Evolutionary conservation across 495 filamentous ascomycete genomes (phyloP), one percentile per base, ranked within the genome.

Genomic region (Tricharina praecox): DNA sequence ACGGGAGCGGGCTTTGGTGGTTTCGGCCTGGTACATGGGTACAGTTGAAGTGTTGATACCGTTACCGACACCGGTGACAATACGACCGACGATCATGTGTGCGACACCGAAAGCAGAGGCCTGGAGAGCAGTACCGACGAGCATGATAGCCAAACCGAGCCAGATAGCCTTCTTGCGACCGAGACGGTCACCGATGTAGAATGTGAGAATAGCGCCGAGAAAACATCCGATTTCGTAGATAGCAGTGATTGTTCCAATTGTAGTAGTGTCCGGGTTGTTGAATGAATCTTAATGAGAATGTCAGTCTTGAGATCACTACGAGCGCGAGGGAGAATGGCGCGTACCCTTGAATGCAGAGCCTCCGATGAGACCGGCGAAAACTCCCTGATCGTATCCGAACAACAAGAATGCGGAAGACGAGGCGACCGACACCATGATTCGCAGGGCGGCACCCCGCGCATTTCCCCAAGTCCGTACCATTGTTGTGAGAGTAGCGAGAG

Each of bases 221-320:
- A 74, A 63, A 28, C 76, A 60, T 34, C 72, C 71, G 47, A 73
- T 72, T 52, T 71, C 72, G 34, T 73, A 67, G 18, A 74, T 73
- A 39, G 70, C 59, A 13, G 66, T 64, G 53, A 76, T 72, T 32
- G 69, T 70, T 36, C 70, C 56, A 55, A 66, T 74, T 16, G 70
- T 70, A 16, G 23, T 48, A 15, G 60, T 52, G 30, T 33, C 47
- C 24, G 51, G 48, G 49, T 54, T 44, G 21, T 52, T 43, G 34
- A 56, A 70, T 70, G 58, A 71, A 69, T 19, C 70, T 46, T 3
- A 42, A 23, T 13, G 26, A 21, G 13, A 11, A 20, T 21, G 37
- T 40, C 15, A 32, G 28, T 32, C 13, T 32, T 13, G 7, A 32
- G 28, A 13, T 32, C 28, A 13, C 28, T 5, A n/a, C 5, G 13